Evolutionary conservation across 1,139 yeast species (phyloP).

Genomic region (Diutina rugosa): DNA sequence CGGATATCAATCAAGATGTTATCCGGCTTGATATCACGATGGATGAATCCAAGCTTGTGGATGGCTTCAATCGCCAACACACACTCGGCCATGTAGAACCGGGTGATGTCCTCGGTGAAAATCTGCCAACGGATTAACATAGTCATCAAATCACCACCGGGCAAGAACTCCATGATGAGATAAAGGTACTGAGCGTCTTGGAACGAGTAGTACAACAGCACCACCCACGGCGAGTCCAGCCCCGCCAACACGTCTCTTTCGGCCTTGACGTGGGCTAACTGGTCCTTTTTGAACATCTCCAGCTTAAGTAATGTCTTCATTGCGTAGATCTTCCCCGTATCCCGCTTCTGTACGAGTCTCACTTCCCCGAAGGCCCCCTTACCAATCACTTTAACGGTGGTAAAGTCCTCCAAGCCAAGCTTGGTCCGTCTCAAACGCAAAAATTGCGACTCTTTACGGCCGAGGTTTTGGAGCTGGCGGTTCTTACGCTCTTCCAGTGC

Average conservation of each 20-base stretch:
- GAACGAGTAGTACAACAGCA: constrained; percentile 66
- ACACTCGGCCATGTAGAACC: constrained; percentile 82
- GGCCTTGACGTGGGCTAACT: constrained; percentile 73
- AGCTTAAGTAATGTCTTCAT: constrained; percentile 71
- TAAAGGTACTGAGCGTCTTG: constrained; percentile 68
- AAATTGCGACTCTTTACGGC: constrained; percentile 68
- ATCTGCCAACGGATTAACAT: constrained; percentile 83
- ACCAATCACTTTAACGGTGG: constrained; percentile 72
- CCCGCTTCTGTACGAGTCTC: constrained; percentile 67
- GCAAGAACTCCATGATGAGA: constrained; percentile 72
- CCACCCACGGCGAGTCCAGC: constrained; percentile 82
- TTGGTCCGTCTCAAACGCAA: constrained; percentile 66
- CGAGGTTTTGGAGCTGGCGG: constrained; percentile 58
- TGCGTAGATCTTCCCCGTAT: constrained; percentile 75
- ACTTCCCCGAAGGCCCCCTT: constrained; percentile 86
- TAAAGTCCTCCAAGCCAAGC: constrained; percentile 60
- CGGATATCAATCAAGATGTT: constrained; percentile 68
- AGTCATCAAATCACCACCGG: constrained; percentile 82
- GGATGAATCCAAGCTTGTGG: constrained; percentile 69
- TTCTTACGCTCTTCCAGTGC: constrained; percentile 61
- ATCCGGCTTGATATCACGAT: constrained; percentile 72
- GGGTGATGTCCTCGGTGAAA: constrained; percentile 71
- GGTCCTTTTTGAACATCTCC: constrained; percentile 78
- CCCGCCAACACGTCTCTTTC: constrained; percentile 81
- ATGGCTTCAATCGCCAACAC: constrained; percentile 75